phyloP scores from a whole-genome alignment of 192 early-diverging fungal species.

The Lunasporangiospora selenospora region DNA sequence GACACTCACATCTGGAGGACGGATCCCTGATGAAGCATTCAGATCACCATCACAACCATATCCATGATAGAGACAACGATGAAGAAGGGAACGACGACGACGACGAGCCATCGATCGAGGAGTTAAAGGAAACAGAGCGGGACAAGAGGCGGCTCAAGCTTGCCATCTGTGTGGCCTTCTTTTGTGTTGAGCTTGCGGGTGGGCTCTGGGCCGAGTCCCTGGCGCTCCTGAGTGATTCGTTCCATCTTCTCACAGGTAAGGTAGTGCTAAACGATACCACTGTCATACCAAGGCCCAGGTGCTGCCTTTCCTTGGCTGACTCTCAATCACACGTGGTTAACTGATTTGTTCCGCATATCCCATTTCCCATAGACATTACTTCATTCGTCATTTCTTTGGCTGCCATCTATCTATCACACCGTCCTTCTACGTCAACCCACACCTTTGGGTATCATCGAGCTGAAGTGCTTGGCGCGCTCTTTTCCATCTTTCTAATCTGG shows the following conservation, averaged over 20 bases:
- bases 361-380: conserved; percentile 27
- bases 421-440: conserved; percentile 53
- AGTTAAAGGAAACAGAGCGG: conserved; percentile 15
- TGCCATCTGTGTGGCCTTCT: conserved; percentile 68
- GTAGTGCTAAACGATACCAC: neutral
- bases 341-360: too few species aligned
- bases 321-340: too few species aligned
- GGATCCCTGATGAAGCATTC: too few species aligned
- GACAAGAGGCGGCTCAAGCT: conserved; percentile 58
- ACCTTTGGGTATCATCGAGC: conserved; percentile 81
- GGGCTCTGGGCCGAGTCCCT: conserved; percentile 68
- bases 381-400: conserved; percentile 42
- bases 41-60: conserved; percentile 6
- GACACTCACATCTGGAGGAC: neutral
- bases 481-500: conserved; percentile 85
- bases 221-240: conserved; percentile 78
- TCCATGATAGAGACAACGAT: neutral
- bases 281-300: neutral
- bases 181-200: conserved; percentile 67
- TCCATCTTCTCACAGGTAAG: conserved; percentile 74
- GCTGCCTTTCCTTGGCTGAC: neutral
- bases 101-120: conserved; percentile 12
- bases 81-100: neutral
- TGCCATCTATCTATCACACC: conserved; percentile 47
- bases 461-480: conserved; percentile 80